Conservation (phyloP, 2,329 filamentous ascomycete genomes). For the Huntiella omanensis region DNA sequence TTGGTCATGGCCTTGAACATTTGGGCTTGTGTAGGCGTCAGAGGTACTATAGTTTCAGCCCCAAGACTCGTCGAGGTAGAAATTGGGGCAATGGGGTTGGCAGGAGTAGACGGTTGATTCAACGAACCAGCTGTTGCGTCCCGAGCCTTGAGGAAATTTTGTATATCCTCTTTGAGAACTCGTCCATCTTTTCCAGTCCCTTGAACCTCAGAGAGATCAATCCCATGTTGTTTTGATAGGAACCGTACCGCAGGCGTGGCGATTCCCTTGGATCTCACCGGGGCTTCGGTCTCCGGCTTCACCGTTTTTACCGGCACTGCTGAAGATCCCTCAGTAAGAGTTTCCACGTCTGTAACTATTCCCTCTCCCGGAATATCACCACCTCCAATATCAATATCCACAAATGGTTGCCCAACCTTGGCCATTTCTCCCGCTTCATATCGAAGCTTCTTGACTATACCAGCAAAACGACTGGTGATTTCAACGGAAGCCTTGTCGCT, state of each 20-base stretch:
- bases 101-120: constrained; percentile 8
- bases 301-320: constrained; percentile 18
- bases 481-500: constrained; percentile 84
- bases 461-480: constrained; percentile 90
- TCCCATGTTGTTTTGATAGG: constrained; percentile 57
- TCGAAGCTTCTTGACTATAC: constrained; percentile 88
- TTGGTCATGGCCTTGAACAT: constrained; percentile 99
- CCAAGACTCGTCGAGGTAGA: constrained; percentile 23
- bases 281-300: constrained; percentile 2
- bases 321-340: constrained; percentile 1
- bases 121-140: constrained; percentile 15
- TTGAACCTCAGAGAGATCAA: constrained; percentile 59
- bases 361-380: constrained; percentile 26
- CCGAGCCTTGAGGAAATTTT: constrained; percentile 43
- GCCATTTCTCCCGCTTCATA: constrained; percentile 95
- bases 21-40: constrained; percentile 65
- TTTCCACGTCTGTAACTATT: constrained; percentile 1
- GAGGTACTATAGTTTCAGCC: constrained; percentile 46
- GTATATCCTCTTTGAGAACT: constrained; percentile 82
- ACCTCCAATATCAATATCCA: constrained; percentile 85
- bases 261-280: constrained; percentile 48
- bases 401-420: constrained; percentile 80
- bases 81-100: constrained; percentile 16
- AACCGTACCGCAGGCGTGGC: constrained; percentile 88
- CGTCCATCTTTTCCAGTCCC: constrained; percentile 84